Evolutionary conservation across 257 asterid species (phyloP), one percentile per base, ranked within the genome.

Genomic region (Mentha longifolia): DNA sequence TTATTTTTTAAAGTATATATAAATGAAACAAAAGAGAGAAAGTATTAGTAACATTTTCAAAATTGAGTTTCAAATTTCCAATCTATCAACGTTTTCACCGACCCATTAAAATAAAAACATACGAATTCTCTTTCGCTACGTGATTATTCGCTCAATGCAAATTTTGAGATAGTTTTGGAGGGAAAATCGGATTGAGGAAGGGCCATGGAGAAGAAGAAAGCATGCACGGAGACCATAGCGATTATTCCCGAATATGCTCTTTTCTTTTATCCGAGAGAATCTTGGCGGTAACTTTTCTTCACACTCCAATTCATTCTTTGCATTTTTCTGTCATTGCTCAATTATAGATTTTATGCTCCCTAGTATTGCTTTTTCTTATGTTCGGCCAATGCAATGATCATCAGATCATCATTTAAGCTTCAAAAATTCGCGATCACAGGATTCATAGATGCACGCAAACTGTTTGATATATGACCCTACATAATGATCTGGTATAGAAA

Each of bases 231-330:
- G 31, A 28, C 31, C 31, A 28, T 28, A 28, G 20, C 35, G 65
- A 49, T 41, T 57, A 33, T 57, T 37, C 43, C 5, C 12, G 74
- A 20, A 42, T 31, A 72, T 71, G 61, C 51, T 63, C 15, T 19
- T 62, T 51, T n/a, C n/a, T 22, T 71, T 28, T 42, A 64, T 70
- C 61, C 20, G 50, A 58, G 49, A 17, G 25, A 30, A 19, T 55
- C 68, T 72, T 15, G n/a, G 61, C 54, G 22, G 74, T 65, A 71
- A 58, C 22, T n/a, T 66, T 71, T 46, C 65, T 65, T 14, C 72
- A 10, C 39, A 33, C 31, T 70, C 28, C 71, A 20, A 39, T 69
- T 56, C 55, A 13, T 33, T 41, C 14, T 51, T 54, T 19, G 39
- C 17, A 15, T 19, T 65, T 54, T 61, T n/a, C 61, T 19, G 14